These are phyloP conservation scores for Fagopyrum esculentum DNA, from an alignment of 148 eudicot genomes.

Conservation along the genomic window DNA sequence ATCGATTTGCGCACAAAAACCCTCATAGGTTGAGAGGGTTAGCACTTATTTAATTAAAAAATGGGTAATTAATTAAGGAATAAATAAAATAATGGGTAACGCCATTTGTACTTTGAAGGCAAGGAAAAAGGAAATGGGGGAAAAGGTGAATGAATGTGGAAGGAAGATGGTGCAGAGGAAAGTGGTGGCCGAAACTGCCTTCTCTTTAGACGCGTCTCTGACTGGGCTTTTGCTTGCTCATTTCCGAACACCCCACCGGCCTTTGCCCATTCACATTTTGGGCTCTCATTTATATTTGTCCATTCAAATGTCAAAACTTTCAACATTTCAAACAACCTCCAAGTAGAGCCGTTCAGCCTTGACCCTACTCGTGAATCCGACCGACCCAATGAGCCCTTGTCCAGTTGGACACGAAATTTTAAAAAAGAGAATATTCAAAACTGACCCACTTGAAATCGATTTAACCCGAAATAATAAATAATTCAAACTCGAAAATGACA, in stretches of 20 bases:
- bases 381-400: no score
- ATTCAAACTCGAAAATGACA: no score
- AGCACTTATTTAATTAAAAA: background rate
- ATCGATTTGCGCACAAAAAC: slow-evolving; percentile 6
- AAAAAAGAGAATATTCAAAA: no score
- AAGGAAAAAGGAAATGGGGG: background rate
- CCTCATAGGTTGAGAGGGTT: slow-evolving; percentile 1
- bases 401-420: no score
- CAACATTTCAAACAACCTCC: no score
- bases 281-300: background rate
- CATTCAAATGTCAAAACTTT: background rate
- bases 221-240: background rate
- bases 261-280: background rate
- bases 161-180: background rate
- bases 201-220: background rate
- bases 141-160: background rate
- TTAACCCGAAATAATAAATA: no score
- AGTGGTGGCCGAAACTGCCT: background rate
- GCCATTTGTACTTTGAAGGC: background rate
- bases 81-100: slow-evolving; percentile 6
- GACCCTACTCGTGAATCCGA: no score
- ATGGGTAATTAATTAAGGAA: background rate
- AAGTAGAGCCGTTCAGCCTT: no score
- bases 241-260: background rate
- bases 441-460: no score